These are phyloP conservation scores for Sphenostylis stenocarpa DNA, from an alignment of 306 rosid species.

Conservation along the genomic window DNA sequence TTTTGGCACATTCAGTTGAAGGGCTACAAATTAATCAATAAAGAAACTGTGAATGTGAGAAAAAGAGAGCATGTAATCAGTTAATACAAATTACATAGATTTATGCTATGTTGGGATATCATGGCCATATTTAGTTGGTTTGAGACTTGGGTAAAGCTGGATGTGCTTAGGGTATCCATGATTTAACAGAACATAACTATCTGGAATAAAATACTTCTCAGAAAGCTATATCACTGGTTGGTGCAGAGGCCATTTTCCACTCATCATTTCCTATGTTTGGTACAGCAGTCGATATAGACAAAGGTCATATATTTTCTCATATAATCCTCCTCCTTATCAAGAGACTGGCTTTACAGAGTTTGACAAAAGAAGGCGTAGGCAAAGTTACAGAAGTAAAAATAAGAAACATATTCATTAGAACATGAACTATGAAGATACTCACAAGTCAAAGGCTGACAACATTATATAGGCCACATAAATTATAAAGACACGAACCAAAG, in stretches of 20 bases:
- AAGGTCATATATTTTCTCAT: neutral
- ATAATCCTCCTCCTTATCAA: neutral
- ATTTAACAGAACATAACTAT: slow-evolving; percentile 1
- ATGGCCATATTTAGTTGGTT: neutral
- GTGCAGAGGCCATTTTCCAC: neutral
- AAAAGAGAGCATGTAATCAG: neutral
- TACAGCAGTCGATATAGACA: neutral
- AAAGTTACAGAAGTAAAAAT: neutral
- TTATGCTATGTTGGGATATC: neutral
- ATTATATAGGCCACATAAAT: slow-evolving; percentile 9
- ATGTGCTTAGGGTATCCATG: neutral
- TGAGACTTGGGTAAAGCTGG: neutral
- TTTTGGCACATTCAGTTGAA: slow-evolving; percentile 8
- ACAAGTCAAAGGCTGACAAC: slow-evolving; percentile 15
- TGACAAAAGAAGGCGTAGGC: neutral
- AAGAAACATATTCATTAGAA: neutral
- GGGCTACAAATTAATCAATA: neutral
- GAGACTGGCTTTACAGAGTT: neutral
- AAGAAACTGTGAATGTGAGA: slow-evolving; percentile 1
- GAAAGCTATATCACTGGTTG: neutral
- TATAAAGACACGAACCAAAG: slow-evolving; percentile 8
- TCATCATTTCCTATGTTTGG: neutral
- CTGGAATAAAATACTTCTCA: neutral
- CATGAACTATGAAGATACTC: neutral
- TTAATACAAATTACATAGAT: neutral